Conservation (phyloP, 169 alveolate species). For the Theileria luwenshuni region DNA sequence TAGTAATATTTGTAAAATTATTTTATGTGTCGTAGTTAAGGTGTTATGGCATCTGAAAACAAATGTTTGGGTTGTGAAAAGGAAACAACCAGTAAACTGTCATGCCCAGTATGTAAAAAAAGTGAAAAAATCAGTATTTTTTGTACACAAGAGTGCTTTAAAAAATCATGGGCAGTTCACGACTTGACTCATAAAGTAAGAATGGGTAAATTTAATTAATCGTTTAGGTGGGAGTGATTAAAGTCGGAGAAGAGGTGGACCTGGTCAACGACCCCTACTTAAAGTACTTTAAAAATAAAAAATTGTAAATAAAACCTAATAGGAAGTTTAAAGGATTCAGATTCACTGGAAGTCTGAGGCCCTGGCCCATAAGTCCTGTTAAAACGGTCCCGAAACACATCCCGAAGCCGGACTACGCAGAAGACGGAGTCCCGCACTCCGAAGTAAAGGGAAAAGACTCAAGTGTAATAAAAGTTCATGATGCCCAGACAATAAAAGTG, state of each 20-base stretch:
- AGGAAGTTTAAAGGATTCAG: constrained; percentile 75
- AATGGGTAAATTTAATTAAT: neutral
- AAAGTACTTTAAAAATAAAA: constrained; percentile 18
- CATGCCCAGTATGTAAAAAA: constrained; percentile 74
- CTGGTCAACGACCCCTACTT: constrained; percentile 36
- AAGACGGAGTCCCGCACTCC: constrained; percentile 89
- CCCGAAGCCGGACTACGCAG: constrained; percentile 95
- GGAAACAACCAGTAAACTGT: constrained; percentile 58
- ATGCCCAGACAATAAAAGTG: constrained; percentile 86
- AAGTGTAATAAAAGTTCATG: constrained; percentile 75
- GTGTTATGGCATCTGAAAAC: constrained; percentile 20
- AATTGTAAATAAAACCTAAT: constrained; percentile 23
- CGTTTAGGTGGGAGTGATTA: neutral
- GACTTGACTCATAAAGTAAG: constrained; percentile 82
- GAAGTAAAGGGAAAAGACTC: constrained; percentile 81
- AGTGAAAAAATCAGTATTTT: constrained; percentile 81
- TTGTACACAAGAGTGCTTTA: constrained; percentile 95
- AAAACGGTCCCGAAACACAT: constrained; percentile 92
- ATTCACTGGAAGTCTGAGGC: constrained; percentile 93
- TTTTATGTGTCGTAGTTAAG: too few species aligned
- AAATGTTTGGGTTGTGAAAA: constrained; percentile 69
- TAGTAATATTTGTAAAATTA: too few species aligned
- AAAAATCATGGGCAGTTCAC: constrained; percentile 89
- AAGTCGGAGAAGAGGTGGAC: constrained; percentile 21
- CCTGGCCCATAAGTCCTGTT: constrained; percentile 87